Conservation (phyloP, 2,329 filamentous ascomycete genomes). For the Lojkania enalia region DNA sequence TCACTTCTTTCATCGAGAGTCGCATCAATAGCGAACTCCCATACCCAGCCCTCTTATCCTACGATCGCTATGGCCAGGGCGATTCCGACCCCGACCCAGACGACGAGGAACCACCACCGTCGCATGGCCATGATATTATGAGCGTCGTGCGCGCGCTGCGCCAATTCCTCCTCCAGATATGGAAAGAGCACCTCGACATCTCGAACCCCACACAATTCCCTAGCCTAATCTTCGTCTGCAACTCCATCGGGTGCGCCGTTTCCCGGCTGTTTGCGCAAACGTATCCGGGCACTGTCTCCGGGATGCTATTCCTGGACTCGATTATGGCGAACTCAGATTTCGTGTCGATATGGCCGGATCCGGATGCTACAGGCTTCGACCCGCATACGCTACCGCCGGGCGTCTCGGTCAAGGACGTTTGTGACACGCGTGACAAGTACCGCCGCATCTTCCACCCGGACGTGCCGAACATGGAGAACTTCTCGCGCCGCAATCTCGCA, state of each 20-base stretch:
- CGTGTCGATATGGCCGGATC: slow-evolving; percentile 59
- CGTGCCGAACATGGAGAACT: slow-evolving; percentile 54
- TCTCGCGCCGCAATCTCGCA: slow-evolving; percentile 53
- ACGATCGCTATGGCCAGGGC: slow-evolving; percentile 64
- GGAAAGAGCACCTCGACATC: slow-evolving; percentile 35
- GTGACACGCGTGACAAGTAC: slow-evolving; percentile 43
- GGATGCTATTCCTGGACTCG: slow-evolving; percentile 59
- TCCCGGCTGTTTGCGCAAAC: slow-evolving; percentile 56
- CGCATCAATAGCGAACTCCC: slow-evolving; percentile 24
- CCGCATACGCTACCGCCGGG: slow-evolving; percentile 45
- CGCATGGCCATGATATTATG: slow-evolving; percentile 54
- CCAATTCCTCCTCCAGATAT: slow-evolving; percentile 49
- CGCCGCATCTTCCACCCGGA: slow-evolving; percentile 53
- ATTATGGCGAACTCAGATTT: slow-evolving; percentile 62
- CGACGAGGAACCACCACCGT: slow-evolving; percentile 35
- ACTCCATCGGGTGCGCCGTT: slow-evolving; percentile 58
- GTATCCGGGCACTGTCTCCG: slow-evolving; percentile 52
- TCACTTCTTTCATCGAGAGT: slow-evolving; percentile 35
- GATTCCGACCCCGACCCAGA: slow-evolving; percentile 53
- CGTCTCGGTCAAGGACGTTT: slow-evolving; percentile 41
- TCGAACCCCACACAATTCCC: slow-evolving; percentile 40
- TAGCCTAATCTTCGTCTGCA: slow-evolving; percentile 52
- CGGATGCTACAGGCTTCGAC: slow-evolving; percentile 54
- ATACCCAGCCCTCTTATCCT: slow-evolving; percentile 54
- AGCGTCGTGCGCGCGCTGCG: slow-evolving; percentile 52